Evolutionary conservation across 495 filamentous ascomycete genomes (phyloP).

Genomic region (Penicillium nucicola): DNA sequence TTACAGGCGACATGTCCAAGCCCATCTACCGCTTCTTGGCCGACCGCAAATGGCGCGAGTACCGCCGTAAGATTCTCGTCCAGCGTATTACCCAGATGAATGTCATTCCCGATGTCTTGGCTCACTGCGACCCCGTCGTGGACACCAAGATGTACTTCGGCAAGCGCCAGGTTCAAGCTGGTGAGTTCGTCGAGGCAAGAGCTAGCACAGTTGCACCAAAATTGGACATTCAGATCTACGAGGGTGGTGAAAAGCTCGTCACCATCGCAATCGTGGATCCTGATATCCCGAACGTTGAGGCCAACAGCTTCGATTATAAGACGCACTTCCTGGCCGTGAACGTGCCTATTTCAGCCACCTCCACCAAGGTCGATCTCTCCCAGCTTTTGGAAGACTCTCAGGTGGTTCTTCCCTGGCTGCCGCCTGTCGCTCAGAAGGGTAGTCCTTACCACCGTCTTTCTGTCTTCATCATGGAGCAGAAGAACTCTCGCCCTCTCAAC

Average conservation of each 20-base stretch:
- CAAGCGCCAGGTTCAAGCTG: conserved; percentile 62
- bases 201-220: conserved; percentile 67
- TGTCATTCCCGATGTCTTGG: conserved; percentile 90
- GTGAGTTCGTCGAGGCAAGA: conserved; percentile 69
- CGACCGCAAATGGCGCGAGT: conserved; percentile 80
- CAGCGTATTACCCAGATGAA: conserved; percentile 88
- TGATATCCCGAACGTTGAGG: conserved; percentile 79
- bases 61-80: conserved; percentile 68
- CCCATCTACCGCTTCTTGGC: conserved; percentile 93
- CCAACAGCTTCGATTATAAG: conserved; percentile 73
- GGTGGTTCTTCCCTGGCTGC: conserved; percentile 75
- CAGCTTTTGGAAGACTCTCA: conserved; percentile 54
- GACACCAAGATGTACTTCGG: conserved; percentile 80
- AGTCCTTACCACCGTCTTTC: conserved; percentile 85
- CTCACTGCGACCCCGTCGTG: conserved; percentile 70
- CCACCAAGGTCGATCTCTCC: conserved; percentile 50
- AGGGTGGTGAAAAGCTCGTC: conserved; percentile 74
- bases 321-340: conserved; percentile 83
- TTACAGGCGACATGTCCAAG: conserved; percentile 85
- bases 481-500: conserved; percentile 57
- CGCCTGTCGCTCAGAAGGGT: conserved; percentile 85
- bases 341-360: conserved; percentile 55
- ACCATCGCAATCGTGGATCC: conserved; percentile 83
- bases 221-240: conserved; percentile 80
- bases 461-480: conserved; percentile 81